These are phyloP conservation scores for Vaccinium darrowii DNA, from an alignment of 148 eudicot genomes.

Conservation along the genomic window DNA sequence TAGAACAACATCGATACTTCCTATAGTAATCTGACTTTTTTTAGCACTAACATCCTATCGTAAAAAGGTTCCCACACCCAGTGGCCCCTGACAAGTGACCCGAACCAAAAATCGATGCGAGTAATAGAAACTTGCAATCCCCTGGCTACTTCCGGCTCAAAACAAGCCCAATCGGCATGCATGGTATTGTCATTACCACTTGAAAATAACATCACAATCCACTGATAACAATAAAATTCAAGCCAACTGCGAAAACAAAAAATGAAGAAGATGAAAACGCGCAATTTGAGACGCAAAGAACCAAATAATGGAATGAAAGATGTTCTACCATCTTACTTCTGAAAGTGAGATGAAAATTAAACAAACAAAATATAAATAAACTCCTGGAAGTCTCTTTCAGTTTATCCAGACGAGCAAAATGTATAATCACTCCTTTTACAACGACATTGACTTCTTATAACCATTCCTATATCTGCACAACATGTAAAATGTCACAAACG, in stretches of 20 bases:
- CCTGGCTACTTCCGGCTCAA: neutral
- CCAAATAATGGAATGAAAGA: neutral
- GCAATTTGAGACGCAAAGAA: neutral
- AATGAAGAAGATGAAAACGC: neutral
- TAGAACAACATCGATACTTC: no score
- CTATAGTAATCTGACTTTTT: no score
- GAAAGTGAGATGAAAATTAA: neutral
- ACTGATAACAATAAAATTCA: neutral
- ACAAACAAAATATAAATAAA: neutral
- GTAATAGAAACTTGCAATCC: neutral
- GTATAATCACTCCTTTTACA: slow-evolving; percentile 3
- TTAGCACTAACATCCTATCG: no score
- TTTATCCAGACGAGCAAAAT: neutral
- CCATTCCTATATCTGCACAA: slow-evolving; percentile 14
- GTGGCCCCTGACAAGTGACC: neutral
- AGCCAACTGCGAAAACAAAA: neutral
- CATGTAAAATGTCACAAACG: neutral
- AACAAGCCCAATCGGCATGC: neutral
- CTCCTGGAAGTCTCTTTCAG: neutral
- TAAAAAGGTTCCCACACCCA: neutral
- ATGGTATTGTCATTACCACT: neutral
- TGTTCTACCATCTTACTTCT: neutral
- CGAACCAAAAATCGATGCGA: neutral
- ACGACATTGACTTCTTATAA: neutral
- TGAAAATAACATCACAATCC: neutral